Conservation (phyloP, 306 rosid genomes). For the Ormosia semicastrata region DNA sequence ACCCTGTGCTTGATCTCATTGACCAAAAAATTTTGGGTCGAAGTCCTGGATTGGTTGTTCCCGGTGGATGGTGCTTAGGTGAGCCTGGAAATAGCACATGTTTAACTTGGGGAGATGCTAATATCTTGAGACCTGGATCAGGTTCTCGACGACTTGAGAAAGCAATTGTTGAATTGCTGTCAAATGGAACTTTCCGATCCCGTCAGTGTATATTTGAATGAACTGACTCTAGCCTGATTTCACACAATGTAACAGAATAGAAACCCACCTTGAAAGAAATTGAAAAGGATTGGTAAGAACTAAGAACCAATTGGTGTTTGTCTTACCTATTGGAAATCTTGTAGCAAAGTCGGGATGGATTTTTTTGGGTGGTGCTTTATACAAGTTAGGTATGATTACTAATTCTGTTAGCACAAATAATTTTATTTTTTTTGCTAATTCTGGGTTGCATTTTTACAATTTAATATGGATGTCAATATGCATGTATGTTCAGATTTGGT, state of each 20-base stretch:
- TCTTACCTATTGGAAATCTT: constrained; percentile 18
- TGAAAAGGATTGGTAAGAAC: constrained; percentile 1
- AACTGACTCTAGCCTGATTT: constrained; percentile 8
- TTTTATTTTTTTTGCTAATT: constrained; percentile 30
- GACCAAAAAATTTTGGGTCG: constrained; percentile 68
- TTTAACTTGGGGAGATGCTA: constrained; percentile 91
- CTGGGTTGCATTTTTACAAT: constrained; percentile 6
- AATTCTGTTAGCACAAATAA: constrained; percentile 13
- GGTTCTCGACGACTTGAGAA: constrained; percentile 82
- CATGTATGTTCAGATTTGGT: constrained; percentile 17
- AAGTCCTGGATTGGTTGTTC: constrained; percentile 45
- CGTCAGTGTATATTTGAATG: constrained; percentile 60
- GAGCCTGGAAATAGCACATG: constrained; percentile 73
- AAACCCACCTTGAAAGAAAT: not conserved
- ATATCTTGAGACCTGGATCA: constrained; percentile 75
- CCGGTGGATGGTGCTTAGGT: constrained; percentile 98
- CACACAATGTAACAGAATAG: constrained; percentile 14
- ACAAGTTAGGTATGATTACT: constrained; percentile 20
- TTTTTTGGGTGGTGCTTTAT: constrained; percentile 19
- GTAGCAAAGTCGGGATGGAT: constrained; percentile 2
- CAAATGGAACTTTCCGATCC: constrained; percentile 57
- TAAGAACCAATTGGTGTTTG: constrained; percentile 24
- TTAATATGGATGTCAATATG: not conserved
- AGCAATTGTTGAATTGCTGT: constrained; percentile 58
- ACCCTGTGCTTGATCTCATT: constrained; percentile 76